Conservation (phyloP, 2,329 filamentous ascomycete genomes). For the Nigrospora osmanthi region DNA sequence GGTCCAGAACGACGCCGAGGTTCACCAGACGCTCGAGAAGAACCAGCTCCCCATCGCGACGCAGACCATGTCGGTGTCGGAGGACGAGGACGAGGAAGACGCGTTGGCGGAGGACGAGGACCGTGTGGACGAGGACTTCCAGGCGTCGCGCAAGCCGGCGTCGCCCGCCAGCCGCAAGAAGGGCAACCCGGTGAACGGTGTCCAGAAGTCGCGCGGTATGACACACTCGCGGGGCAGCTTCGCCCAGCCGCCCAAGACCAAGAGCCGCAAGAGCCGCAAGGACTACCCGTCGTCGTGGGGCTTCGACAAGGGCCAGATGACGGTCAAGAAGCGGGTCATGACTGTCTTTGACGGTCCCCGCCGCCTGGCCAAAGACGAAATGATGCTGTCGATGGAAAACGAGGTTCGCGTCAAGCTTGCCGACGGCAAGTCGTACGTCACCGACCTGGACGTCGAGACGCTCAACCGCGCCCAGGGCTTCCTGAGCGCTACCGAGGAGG, state of each 20-base stretch:
- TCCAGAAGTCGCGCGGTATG: slow-evolving; percentile 63
- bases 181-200: slow-evolving; percentile 46
- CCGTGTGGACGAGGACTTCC: slow-evolving; percentile 49
- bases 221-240: slow-evolving; percentile 73
- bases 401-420: slow-evolving; percentile 81
- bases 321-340: slow-evolving; percentile 94
- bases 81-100: slow-evolving; percentile 47
- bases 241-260: slow-evolving; percentile 42
- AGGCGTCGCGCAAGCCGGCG: slow-evolving; percentile 36
- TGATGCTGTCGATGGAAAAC: slow-evolving; percentile 94
- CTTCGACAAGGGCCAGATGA: slow-evolving; percentile 87
- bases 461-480: slow-evolving; percentile 82
- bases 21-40: slow-evolving; percentile 56
- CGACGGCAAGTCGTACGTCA: slow-evolving; percentile 74
- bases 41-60: slow-evolving; percentile 47
- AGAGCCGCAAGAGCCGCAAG: slow-evolving; percentile 81
- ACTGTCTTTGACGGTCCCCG: slow-evolving; percentile 85
- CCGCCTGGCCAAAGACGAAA: slow-evolving; percentile 92
- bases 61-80: slow-evolving; percentile 22
- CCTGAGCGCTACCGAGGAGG: slow-evolving; percentile 69
- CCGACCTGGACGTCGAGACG: slow-evolving; percentile 87
- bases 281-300: slow-evolving; percentile 95
- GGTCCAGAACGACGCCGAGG: slow-evolving; percentile 55
- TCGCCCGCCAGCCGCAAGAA: slow-evolving; percentile 48
- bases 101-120: slow-evolving; percentile 53